Evolutionary conservation across 306 rosid species (phyloP), one percentile per base, ranked within the genome.

Genomic region (Cicer bijugum): DNA sequence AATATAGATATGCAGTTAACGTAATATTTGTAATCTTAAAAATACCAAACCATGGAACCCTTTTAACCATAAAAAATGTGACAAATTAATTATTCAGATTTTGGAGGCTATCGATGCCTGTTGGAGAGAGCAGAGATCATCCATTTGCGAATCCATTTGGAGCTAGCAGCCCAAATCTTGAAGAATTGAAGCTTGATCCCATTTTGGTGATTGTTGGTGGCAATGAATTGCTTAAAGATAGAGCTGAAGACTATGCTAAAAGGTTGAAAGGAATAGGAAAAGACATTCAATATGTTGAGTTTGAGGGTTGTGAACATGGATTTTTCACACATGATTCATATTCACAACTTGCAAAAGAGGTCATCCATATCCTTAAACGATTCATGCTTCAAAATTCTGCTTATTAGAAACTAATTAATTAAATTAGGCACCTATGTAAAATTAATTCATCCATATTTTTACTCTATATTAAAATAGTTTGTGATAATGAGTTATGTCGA

Each of bases 111-210:
- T 89, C 98, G 7, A 45, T 94, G 68, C 91, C 94, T 1, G 44
- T 23, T 14, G 98, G 91, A 68, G 88, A 82, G 77, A 87, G 40
- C 15, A 91, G 98, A 82, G 97, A 94, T 75, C 88, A 94, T 61
- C 96, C 96, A 78, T 75, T 87, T 63, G 95, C 78, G 0, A 94
- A 94, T 85, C 98, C 98, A 12, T 84, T 91, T 7, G 98, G 96
- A 80, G 58, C 81, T 9, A 19, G 16, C 1, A 84, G 97, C 56
- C 84, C 81, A 15, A 73, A 64, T 75, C 85, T 91, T 12, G 86
- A 74, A 58, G 2, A 72, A 50, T 15, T 85, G 64, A 85, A 69
- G 20, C 81, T 94, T 46, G 88, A 82, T 6, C 96, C 97, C 1
- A 79, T 94, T 42, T 48, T 94, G 81, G 94, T 88, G 39, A 82